Conservation (phyloP, 345 rosid genomes). For the Brassica incana region DNA sequence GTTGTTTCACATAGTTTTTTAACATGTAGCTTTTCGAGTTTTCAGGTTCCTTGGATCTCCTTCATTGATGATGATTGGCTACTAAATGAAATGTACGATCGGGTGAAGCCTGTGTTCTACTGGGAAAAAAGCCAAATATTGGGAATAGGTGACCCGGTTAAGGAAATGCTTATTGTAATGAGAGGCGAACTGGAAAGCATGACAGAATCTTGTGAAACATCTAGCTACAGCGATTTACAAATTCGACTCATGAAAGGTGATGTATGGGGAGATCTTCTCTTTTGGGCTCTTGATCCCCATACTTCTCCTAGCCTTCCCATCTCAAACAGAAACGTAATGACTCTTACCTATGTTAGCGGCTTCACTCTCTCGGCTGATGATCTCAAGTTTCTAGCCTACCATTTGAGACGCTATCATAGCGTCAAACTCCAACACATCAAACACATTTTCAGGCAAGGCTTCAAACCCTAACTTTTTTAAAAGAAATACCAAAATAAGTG, state of each 20-base stretch:
- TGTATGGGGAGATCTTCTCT: constrained; percentile 65
- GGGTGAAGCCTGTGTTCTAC: constrained; percentile 28
- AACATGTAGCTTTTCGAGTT: too few relatives aligned
- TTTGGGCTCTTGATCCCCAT: constrained; percentile 56
- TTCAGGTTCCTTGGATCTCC: constrained; percentile 44
- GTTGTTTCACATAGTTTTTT: too few relatives aligned
- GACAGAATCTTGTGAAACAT: too few relatives aligned
- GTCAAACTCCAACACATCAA: constrained; percentile 31
- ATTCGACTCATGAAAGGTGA: constrained; percentile 51
- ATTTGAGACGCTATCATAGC: constrained; percentile 50
- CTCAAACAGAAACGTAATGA: constrained; percentile 52
- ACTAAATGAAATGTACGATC: constrained; percentile 37
- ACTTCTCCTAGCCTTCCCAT: constrained; percentile 46
- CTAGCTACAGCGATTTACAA: background rate
- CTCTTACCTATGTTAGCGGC: constrained; percentile 59
- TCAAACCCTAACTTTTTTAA: background rate
- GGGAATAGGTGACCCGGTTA: constrained; percentile 37
- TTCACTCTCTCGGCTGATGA: constrained; percentile 52
- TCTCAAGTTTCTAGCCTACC: constrained; percentile 51
- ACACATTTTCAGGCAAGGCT: constrained; percentile 49
- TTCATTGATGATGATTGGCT: constrained; percentile 34
- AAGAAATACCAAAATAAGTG: background rate
- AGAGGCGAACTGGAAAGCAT: constrained; percentile 2
- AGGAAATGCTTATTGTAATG: constrained; percentile 40
- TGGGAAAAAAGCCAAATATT: constrained; percentile 21